These are phyloP conservation scores for Cutaneotrichosporon arboriforme DNA, from an alignment of 1,284 basidiomycete genomes.

Conservation along the genomic window DNA sequence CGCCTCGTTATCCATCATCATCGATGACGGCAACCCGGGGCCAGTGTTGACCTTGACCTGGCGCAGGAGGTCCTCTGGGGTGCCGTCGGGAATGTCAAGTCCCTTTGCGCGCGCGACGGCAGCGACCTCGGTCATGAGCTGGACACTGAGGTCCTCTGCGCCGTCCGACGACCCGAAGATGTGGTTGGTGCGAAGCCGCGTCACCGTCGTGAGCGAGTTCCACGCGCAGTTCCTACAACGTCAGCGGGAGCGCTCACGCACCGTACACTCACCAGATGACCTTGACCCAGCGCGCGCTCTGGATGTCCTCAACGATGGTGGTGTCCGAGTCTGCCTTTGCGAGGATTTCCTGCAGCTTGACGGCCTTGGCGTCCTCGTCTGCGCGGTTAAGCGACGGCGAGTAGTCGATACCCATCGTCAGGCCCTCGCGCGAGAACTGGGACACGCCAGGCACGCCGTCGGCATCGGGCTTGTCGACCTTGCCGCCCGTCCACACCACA, in stretches of 20 bases:
- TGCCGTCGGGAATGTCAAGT: slow-evolving; percentile 40
- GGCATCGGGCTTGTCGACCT: slow-evolving; percentile 22
- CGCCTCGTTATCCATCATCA: slow-evolving; percentile 44
- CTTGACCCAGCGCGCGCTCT: slow-evolving; percentile 52
- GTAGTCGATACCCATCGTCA: slow-evolving; percentile 49
- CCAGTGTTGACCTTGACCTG: slow-evolving; percentile 37
- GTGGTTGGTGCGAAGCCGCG: slow-evolving; percentile 40
- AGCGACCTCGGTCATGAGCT: slow-evolving; percentile 45
- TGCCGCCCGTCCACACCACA: slow-evolving; percentile 50
- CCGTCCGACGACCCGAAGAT: slow-evolving; percentile 38
- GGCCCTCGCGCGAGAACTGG: slow-evolving; percentile 44
- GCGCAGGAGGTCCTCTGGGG: slow-evolving; percentile 39
- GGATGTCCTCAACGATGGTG: slow-evolving; percentile 48
- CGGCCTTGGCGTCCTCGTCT: slow-evolving; percentile 35
- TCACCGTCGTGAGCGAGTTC: slow-evolving; percentile 45
- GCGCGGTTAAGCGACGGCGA: slow-evolving; percentile 14
- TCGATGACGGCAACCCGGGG: slow-evolving; percentile 41
- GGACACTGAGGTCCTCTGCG: slow-evolving; percentile 33
- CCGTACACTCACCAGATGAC: slow-evolving; percentile 43
- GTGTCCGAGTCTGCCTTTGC: slow-evolving; percentile 41
- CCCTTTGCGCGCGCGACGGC: slow-evolving; percentile 47
- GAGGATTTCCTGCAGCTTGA: slow-evolving; percentile 40
- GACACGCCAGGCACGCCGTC: slow-evolving; percentile 30
- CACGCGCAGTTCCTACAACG: slow-evolving; percentile 35
- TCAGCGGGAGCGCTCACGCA: neutral